Evolutionary conservation across 176 grass and related monocot genomes (phyloP), one percentile per base, ranked within the genome.

Genomic region (Carex scoparia): DNA sequence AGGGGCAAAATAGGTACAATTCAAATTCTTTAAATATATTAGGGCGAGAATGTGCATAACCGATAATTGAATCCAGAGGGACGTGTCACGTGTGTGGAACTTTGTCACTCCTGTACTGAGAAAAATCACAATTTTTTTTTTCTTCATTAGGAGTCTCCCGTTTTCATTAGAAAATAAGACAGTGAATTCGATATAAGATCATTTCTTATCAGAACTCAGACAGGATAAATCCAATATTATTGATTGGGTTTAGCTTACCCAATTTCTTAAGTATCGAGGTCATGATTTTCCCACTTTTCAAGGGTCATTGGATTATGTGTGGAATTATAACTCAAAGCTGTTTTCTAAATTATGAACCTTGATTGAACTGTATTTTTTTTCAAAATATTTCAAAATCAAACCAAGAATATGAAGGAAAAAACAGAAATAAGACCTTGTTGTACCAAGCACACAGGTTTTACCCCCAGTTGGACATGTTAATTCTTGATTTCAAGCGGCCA

Each of bases 291-390:
- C 67, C 40, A 14, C 67, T 70, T 70, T 70, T 69, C 31, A 69
- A 44, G 32, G 14, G 10, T 10, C 33, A 40, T 70, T 9, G 13
- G 32, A 14, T 4, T 5, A 18, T 42, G 67, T 35, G 38, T 69
- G 33, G 42, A 69, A 69, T 42, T 40, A 69, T 69, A 18, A 14
- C 33, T 69, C 15, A n/a, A 16, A 18, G 67, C 11, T 69, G 33
- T 69, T 69, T 69, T 8, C 67, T 69, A 18, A 69, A 69, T n/a
- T 69, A 42, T 70, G 33, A 37, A 70, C 67, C 67, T 42, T 70
- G 16, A 49, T 74, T 74, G 42, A 74, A 12, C 42, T 51, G 8
- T 27, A 27, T 27, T 27, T 74, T 27, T 74, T 73, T 23, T 74
- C 38, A 72, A 44, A 44, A 44, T 46, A 44, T 10, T 72, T 15